A percentile compares a stretch with the other conserved stretches of the same genome.
phyloP scores from a whole-genome alignment of 106 monocot species.

The Apostasia shenzhenica region DNA sequence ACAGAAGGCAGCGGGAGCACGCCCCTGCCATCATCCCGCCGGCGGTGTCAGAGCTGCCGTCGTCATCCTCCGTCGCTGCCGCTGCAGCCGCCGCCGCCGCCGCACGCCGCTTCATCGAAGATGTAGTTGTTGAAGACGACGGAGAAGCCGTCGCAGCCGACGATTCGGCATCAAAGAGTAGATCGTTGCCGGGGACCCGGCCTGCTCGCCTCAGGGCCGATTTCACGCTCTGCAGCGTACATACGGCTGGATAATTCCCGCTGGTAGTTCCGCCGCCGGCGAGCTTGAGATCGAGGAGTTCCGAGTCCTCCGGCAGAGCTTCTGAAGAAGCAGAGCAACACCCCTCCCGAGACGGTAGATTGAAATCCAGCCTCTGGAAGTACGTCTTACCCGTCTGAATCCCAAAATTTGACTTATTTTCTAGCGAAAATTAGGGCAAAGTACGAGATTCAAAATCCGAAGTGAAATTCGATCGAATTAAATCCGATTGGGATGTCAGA shows the following conservation, averaged over 20 bases:
- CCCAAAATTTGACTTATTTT: no score
- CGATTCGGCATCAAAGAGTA: neutral
- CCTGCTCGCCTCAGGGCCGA: constrained; percentile 9
- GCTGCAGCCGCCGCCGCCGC: neutral
- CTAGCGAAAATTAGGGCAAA: no score
- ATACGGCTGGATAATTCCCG: constrained; percentile 49
- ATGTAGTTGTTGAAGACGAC: neutral
- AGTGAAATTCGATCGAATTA: no score
- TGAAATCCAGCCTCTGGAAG: constrained; percentile 12
- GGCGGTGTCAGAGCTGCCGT: constrained; percentile 15
- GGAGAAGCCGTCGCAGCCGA: neutral
- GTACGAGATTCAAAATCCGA: no score
- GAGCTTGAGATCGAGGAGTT: constrained; percentile 29
- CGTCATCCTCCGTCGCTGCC: constrained; percentile 6
- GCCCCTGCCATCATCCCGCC: constrained; percentile 56
- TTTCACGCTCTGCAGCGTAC: constrained; percentile 9
- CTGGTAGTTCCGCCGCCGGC: neutral
- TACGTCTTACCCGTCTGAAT: constrained; percentile 29
- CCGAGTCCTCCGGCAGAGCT: constrained; percentile 4
- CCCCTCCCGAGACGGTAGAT: constrained; percentile 1
- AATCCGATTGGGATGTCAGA: neutral
- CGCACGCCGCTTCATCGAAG: constrained; percentile 17
- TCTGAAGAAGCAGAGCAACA: constrained; percentile 14
- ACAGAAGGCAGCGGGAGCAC: constrained; percentile 71
- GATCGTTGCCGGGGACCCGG: neutral